Conservation (phyloP, 306 rosid genomes). For the Castanea sativa region DNA sequence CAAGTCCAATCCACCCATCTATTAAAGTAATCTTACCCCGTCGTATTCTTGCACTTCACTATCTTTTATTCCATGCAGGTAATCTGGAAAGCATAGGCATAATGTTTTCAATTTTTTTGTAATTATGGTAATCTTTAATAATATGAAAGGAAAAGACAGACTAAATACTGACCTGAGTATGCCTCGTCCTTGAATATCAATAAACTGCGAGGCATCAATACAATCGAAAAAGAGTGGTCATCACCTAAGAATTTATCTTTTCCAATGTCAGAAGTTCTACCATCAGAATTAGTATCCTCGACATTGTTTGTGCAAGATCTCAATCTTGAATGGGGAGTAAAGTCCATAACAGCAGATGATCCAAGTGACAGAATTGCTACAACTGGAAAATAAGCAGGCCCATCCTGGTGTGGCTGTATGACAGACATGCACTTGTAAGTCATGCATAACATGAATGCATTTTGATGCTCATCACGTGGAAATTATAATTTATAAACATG, state of each 20-base stretch:
- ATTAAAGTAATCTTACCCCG: constrained; percentile 44
- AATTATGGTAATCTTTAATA: background rate
- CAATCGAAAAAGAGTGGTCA: constrained; percentile 53
- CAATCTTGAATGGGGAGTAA: constrained; percentile 80
- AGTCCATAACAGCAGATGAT: constrained; percentile 84
- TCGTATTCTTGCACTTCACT: constrained; percentile 43
- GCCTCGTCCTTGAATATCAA: constrained; percentile 84
- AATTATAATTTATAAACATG: background rate
- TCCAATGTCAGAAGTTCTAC: constrained; percentile 27
- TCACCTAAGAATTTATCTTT: constrained; percentile 39
- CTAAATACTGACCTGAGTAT: constrained; percentile 62
- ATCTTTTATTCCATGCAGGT: constrained; percentile 78
- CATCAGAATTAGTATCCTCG: constrained; percentile 30
- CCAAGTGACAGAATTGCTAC: constrained; percentile 89
- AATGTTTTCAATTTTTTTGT: constrained; percentile 6
- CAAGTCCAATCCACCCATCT: background rate
- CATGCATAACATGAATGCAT: too few relatives aligned
- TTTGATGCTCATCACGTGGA: background rate
- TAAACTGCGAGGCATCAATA: constrained; percentile 80
- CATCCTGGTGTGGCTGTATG: constrained; percentile 85
- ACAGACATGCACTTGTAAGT: constrained; percentile 8
- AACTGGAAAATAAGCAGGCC: constrained; percentile 88
- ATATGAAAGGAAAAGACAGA: background rate
- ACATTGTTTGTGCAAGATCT: constrained; percentile 28
- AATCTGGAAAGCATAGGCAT: constrained; percentile 47